Base-by-base conservation (phyloP, 345 rosid genomes). In the Streptanthus diversifolius region DNA sequence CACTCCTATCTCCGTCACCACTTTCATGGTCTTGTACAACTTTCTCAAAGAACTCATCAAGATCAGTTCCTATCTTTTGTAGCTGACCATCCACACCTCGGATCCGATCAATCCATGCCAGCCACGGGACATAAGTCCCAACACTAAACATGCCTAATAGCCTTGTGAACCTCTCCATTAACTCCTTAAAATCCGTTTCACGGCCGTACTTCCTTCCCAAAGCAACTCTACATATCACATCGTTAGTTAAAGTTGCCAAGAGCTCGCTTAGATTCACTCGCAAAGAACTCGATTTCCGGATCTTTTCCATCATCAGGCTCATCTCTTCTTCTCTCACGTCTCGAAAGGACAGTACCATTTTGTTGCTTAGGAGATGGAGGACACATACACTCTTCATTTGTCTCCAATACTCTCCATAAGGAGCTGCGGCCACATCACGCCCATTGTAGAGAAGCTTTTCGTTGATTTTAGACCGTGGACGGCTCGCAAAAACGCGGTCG, bases 401-500 rank as follows among this genome's bases (percentile, higher is more conserved):
- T 44, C 92, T 80, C 97, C 95, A 88, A 35, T 88, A 87, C 63
- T 90, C 89, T 15, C 90, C 89, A 19, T 88, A 85, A 0, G 88
- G 84, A 2, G 90, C 84, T 30, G 7, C 8, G 14, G 61, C 61
- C 40, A 55, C 40, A 4, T 55, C 22, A 5, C 11, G 39, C 12
- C 61, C 61, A 4, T 30, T 6, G 61, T 30, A 55, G 15, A 55
- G 39, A 30, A 55, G 40, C 40, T 55, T 55, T 30, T 55, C 7
- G 61, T 3, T 15, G 22, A 30, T 55, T 55, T 30, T 55, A 30
- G 60, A 55, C 22, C 37, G 39, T 30, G 60, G 60, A 8, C 60
- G 60, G 60, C 60, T 55, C 5, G 60, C 60, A 30, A 55, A 55
- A 10, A 15, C 39, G 22, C 37, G 60, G 39, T 55, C 60, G 39